Base-by-base conservation (phyloP, 2,329 filamentous ascomycete genomes). In the Colletotrichum sp. region DNA sequence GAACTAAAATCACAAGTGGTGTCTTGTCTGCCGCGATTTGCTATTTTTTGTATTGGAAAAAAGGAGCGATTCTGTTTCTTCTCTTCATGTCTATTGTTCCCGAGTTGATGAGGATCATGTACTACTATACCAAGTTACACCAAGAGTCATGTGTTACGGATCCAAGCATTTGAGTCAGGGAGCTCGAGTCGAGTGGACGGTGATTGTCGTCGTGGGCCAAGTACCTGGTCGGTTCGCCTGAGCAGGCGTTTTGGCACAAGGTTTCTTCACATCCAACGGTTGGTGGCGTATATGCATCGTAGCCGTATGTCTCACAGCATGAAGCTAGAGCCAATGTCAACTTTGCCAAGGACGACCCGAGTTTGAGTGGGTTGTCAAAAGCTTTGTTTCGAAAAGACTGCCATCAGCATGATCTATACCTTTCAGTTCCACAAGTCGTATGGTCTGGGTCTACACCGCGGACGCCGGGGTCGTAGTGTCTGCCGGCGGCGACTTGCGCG, bases 101-200 rank as follows among this genome's bases (percentile, higher is more conserved):
- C 18, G 21, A 32, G 57, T 36, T 30, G 34, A 72, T 39, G 69
- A 67, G 69, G 63, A 39, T 66, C 43, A 67, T 72, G 69, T 72
- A 72, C 52, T 55, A 72, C 69, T 72, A 72, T 72, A 72, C 69
- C 69, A 72, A 63, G 34, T 34, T 63, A 52, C 67, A 60, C 55
- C 18, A 68, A 43, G 52, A 60, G 34, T 21, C 52, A 60, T 59
- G 30, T 60, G 55, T 60, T 60, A 39, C 32, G 32, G 66, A 59
- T 60, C 13, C 28, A 59, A 10, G 18, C 28, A n/a, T 34, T 15
- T 3, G 1, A 28, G 7, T 59, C 16, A 3, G 55, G 1, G n/a
- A 32, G 30, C 18, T 36, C 10, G 12, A 34, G 9, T 43, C 9
- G 55, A 59, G 24, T 59, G 55, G 10, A 59, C 10, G 4, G 7